phyloP scores from a whole-genome alignment of 257 asterid genomes.

The Osmanthus fragrans region DNA sequence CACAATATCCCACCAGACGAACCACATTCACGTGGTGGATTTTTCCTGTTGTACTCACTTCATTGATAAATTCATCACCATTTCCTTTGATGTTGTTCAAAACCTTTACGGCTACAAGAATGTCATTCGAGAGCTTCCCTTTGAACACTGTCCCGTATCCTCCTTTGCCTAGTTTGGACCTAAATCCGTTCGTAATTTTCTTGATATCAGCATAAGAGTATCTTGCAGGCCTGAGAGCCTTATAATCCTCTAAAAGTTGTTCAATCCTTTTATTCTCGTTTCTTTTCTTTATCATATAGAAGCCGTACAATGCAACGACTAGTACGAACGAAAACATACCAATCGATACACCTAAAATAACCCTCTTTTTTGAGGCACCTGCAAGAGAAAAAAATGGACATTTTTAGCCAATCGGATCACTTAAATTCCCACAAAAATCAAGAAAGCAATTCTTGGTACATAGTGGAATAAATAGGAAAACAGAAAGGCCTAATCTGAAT shows the following conservation, averaged over 20 bases:
- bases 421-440: no score
- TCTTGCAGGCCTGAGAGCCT: conserved; percentile 61
- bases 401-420: no score
- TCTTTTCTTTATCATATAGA: conserved; percentile 34
- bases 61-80: conserved; percentile 72
- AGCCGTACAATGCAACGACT: conserved; percentile 19
- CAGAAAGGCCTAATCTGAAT: no score
- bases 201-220: conserved; percentile 59
- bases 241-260: conserved; percentile 61
- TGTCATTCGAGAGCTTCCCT: conserved; percentile 62
- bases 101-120: conserved; percentile 66
- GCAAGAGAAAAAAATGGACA: no score
- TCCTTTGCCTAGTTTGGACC: conserved; percentile 59
- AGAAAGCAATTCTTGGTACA: no score
- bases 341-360: conserved; percentile 35
- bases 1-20: conserved; percentile 67
- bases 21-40: conserved; percentile 72
- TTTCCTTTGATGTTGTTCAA: conserved; percentile 55
- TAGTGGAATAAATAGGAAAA: no score
- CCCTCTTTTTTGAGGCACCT: conserved; percentile 41
- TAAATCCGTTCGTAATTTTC: conserved; percentile 54
- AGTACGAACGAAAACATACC: conserved; percentile 29
- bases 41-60: conserved; percentile 64
- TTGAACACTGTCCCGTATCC: conserved; percentile 72
- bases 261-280: conserved; percentile 42